Conservation (phyloP, 202 grass and related monocot species). For the Brachypodium distachyon region DNA sequence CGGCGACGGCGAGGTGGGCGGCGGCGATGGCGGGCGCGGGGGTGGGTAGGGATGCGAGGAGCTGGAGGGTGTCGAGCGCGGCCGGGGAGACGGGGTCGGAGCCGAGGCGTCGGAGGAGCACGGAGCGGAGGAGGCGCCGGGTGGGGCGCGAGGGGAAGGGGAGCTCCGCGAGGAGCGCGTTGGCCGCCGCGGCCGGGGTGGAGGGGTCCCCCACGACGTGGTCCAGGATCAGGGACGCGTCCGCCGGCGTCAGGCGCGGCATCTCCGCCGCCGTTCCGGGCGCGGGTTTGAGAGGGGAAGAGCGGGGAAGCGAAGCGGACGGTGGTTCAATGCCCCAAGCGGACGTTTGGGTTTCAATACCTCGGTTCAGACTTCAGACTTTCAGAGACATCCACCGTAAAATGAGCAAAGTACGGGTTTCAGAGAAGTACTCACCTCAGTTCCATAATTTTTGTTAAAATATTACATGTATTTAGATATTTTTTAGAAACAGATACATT, state of each 20-base stretch:
- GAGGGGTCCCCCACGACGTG: constrained; percentile 28
- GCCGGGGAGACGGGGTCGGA: constrained; percentile 24
- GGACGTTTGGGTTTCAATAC: no score
- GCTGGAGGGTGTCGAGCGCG: constrained; percentile 26
- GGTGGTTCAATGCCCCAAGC: no score
- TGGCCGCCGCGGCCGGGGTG: neutral
- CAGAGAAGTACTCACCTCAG: no score
- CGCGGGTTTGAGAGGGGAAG: neutral
- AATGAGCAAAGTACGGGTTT: no score
- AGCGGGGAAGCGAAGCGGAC: neutral
- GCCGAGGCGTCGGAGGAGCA: constrained; percentile 39
- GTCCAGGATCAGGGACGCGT: constrained; percentile 36
- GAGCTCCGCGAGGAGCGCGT: constrained; percentile 10
- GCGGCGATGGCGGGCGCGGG: neutral
- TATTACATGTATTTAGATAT: no score
- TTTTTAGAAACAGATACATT: no score
- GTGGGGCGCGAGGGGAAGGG: constrained; percentile 23
- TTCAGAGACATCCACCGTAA: no score
- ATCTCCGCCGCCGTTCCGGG: neutral
- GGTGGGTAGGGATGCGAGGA: constrained; percentile 26
- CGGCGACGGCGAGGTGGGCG: constrained; percentile 30
- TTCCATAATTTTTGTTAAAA: no score
- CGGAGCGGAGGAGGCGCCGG: constrained; percentile 19
- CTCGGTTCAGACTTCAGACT: no score
- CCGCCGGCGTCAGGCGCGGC: constrained; percentile 20